These are phyloP conservation scores for Cladochytrium replicatum DNA, from an alignment of 192 early-diverging fungal genomes.

Conservation along the genomic window DNA sequence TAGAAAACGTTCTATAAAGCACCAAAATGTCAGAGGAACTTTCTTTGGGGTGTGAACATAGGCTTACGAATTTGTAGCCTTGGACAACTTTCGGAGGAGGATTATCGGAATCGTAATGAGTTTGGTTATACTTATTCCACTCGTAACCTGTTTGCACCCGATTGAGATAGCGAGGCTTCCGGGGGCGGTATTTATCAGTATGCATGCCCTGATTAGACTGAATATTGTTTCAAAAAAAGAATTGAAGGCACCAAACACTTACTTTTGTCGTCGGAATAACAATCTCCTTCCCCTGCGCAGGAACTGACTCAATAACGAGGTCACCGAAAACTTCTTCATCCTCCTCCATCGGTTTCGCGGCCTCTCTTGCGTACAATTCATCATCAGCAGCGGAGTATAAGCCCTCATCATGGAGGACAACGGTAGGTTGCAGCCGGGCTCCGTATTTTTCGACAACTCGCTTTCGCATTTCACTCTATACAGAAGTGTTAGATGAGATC, in stretches of 20 bases:
- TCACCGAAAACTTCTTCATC: slow-evolving; percentile 70
- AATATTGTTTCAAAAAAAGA: background rate
- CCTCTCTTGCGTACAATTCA: slow-evolving; percentile 54
- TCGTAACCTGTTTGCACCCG: slow-evolving; percentile 95
- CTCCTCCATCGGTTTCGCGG: slow-evolving; percentile 63
- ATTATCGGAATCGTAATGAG: slow-evolving; percentile 94
- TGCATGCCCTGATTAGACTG: background rate
- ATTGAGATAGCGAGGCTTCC: slow-evolving; percentile 94
- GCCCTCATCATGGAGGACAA: background rate
- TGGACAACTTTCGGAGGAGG: slow-evolving; percentile 94
- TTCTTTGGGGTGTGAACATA: background rate
- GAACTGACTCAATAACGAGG: slow-evolving; percentile 51
- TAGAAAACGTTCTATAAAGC: slow-evolving; percentile 99
- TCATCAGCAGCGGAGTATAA: no score
- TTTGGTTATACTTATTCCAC: slow-evolving; percentile 99
- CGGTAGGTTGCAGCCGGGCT: background rate
- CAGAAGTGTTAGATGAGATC: slow-evolving; percentile 4
- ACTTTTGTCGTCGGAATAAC: slow-evolving; percentile 11
- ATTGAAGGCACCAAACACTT: slow-evolving; percentile 13
- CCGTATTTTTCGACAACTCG: background rate
- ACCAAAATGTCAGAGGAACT: no score
- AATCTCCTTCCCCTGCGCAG: slow-evolving; percentile 39
- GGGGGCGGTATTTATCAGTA: slow-evolving; percentile 84
- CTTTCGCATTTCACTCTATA: slow-evolving; percentile 1
- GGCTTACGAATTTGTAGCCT: slow-evolving; percentile 97